Base-by-base conservation (phyloP, 2,329 filamentous ascomycete species). In the Raffaelea arxii region DNA sequence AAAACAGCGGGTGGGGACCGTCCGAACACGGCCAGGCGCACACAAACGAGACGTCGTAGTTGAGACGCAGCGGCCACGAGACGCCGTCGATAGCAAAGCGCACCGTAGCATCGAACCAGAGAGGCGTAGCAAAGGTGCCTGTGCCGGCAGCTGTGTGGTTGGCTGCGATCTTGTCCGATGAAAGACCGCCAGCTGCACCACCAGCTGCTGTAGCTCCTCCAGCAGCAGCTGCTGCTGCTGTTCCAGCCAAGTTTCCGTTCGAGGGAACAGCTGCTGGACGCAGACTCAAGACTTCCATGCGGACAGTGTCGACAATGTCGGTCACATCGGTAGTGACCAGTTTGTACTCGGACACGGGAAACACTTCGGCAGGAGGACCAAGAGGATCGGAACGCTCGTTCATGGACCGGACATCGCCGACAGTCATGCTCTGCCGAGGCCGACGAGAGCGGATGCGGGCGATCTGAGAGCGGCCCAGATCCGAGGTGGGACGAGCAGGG, bases 1-100 rank as follows among this genome's bases (percentile, higher is more conserved):
- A 83, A 62, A 85, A 88, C 6, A 88, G 70, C 6, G 82, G 79
- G 59, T 84, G 80, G 12, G 80, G 80, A 0, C 79, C 79, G 23
- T 71, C 68, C 0, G 70, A 69, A 59, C 81, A 85, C 6, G 80
- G 78, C 70, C 76, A 82, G 2, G 78, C 78, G n/a, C 67, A 69
- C 43, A 84, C 67, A 58, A 83, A 84, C n/a, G 69, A 74, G 9
- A 84, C 79, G 55, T 84, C 77, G 56, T 78, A 82, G 45, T 70
- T 71, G 41, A 85, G 70, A 9, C 73, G 67, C 51, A 84, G 63
- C 18, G 78, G 78, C 78, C 78, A 83, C 7, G 77, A 80, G 25
- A 72, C 67, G 4, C 77, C 76, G 38, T 77, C 71, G 48, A 82
- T 77, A 25, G 78, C 77, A 56, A 83, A 80, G 49, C 79, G 77